Base-by-base conservation (phyloP, 1,284 basidiomycete species). In the Cryptococcus sp. region DNA sequence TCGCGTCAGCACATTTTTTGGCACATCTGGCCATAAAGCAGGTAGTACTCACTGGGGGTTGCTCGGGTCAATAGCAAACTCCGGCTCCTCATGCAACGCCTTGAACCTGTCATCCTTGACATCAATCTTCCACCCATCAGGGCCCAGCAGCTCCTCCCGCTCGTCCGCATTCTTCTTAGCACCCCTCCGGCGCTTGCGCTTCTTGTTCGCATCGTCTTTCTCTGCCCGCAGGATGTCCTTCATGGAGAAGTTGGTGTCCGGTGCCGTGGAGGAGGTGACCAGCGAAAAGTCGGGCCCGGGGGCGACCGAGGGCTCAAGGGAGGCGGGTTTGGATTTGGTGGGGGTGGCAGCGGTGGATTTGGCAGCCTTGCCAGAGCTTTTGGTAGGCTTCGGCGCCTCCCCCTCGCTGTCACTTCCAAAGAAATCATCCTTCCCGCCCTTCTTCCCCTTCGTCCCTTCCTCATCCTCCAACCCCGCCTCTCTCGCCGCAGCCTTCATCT, bases 61-160 rank as follows among this genome's bases (percentile, higher is more conserved):
- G 48, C 86, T 91, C 20, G 96, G 95, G 75, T 98, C 96, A 65
- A 99, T 91, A 0, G 95, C 94, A 69, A 91, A 98, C 45, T 86
- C 83, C 67, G 92, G 86, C 70, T 98, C 89, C 63, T 97, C 89
- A 71, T 93, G 87, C 47, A 98, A 71, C 11, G 84, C 87, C 64
- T 84, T 84, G 82, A 98, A 98, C 28, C 96, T 86, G 4, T 87
- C 83, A 70, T 99, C 96, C 65, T 85, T 83, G 55, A 91, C 85
- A 71, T 99, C 82, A 66, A 98, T 85, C 49, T 81, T 77, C 78
- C 98, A 98, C 56, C 68, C 73, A 36, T 76, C 75, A n/a, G 77
- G 67, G 44, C 78, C 78, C 23, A 77, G 60, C 52, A 77, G 76
- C 13, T 67, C 66, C 48, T 89, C 85, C 15, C 82, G 83, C 3